A percentile compares a stretch with the other conserved stretches of the same genome.
phyloP scores from a whole-genome alignment of 2,329 filamentous ascomycete genomes.

The Alternaria hordeiaustralica region DNA sequence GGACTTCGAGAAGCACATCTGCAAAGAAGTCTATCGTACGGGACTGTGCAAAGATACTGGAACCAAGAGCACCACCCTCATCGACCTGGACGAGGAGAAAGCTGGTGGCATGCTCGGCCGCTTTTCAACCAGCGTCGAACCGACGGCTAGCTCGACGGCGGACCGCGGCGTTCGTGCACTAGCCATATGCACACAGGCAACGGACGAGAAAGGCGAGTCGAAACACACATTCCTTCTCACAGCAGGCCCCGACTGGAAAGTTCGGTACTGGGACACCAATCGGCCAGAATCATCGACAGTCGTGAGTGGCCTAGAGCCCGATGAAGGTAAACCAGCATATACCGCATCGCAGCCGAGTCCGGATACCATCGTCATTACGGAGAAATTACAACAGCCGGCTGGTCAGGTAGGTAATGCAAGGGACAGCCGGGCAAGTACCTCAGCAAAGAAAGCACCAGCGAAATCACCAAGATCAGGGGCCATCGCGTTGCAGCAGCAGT shows the following conservation, averaged over 20 bases:
- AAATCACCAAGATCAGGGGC: slow-evolving; percentile 77
- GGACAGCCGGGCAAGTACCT: slow-evolving; percentile 43
- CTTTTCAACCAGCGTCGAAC: slow-evolving; percentile 73
- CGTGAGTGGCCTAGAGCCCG: slow-evolving; percentile 76
- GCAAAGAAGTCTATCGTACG: slow-evolving; percentile 83
- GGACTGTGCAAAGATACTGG: slow-evolving; percentile 49
- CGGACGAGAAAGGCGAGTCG: slow-evolving; percentile 72
- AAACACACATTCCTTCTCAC: slow-evolving; percentile 85
- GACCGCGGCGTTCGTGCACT: slow-evolving; percentile 78
- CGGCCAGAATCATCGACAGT: slow-evolving; percentile 79
- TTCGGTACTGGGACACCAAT: slow-evolving; percentile 91
- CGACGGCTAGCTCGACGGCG: slow-evolving; percentile 57
- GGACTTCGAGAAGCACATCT: slow-evolving; percentile 90
- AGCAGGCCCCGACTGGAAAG: slow-evolving; percentile 85
- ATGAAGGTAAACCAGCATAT: slow-evolving; percentile 78
- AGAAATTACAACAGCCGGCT: slow-evolving; percentile 39
- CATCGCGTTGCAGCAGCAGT: slow-evolving; percentile 91
- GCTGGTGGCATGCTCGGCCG: slow-evolving; percentile 83
- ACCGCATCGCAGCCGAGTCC: slow-evolving; percentile 42
- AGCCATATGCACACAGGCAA: slow-evolving; percentile 72
- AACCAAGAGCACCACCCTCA: slow-evolving; percentile 69
- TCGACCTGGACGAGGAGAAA: slow-evolving; percentile 88
- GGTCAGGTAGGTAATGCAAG: slow-evolving; percentile 20
- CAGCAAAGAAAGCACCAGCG: slow-evolving; percentile 38
- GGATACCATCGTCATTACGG: slow-evolving; percentile 51